Evolutionary conservation across 169 alveolate genomes (phyloP).

Genomic region (Pseudocohnilembus persalinus): DNA sequence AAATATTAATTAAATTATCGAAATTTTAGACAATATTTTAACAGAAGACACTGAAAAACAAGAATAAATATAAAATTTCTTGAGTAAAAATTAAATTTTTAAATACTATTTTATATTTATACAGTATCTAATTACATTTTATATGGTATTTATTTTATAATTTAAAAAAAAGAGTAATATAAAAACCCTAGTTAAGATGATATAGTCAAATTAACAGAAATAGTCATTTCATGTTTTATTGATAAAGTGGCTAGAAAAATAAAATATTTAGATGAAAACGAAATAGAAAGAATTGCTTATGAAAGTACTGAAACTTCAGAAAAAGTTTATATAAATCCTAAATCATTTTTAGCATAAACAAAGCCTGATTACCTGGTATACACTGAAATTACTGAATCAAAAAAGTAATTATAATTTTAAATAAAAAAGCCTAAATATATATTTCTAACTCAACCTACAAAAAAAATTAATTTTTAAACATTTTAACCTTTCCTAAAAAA

Average conservation of each 20-base stretch:
- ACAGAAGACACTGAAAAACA: constrained; percentile 1
- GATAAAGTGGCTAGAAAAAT: constrained; percentile 64
- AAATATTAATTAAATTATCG: constrained; percentile 31
- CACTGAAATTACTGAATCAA: constrained; percentile 57
- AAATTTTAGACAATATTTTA: constrained; percentile 24
- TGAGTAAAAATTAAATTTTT: constrained; percentile 18
- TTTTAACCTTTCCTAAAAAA: background rate
- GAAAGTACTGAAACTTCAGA: constrained; percentile 61
- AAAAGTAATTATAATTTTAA: constrained; percentile 41
- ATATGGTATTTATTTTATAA: no score
- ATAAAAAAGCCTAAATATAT: constrained; percentile 41
- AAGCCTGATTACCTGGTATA: constrained; percentile 64
- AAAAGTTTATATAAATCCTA: constrained; percentile 49
- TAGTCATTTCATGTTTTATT: constrained; percentile 52
- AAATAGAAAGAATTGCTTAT: constrained; percentile 55
- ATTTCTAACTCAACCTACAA: constrained; percentile 43
- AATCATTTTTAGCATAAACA: constrained; percentile 51
- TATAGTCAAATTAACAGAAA: constrained; percentile 44
- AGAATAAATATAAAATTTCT: background rate
- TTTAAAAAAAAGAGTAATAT: no score
- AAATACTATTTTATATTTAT: background rate
- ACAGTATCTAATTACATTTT: background rate
- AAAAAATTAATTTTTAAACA: constrained; percentile 5
- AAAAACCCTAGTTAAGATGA: constrained; percentile 31
- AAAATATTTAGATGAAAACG: constrained; percentile 52